Conservation (phyloP, 2,329 filamentous ascomycete genomes). For the Fonsecaea pedrosoi region DNA sequence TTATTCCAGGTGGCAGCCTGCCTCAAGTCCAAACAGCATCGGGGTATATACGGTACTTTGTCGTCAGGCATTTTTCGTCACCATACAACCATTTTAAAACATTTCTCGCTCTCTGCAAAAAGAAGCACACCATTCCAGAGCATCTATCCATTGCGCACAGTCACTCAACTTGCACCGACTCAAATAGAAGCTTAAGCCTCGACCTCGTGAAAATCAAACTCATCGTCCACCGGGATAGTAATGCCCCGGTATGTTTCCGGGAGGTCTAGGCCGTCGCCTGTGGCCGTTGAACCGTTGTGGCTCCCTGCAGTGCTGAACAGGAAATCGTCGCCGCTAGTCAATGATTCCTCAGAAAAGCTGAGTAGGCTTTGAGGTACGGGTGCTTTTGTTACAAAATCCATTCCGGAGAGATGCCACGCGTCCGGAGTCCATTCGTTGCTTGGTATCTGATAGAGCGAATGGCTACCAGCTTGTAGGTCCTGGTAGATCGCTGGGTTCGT, state of each 20-base stretch:
- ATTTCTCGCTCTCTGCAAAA: neutral
- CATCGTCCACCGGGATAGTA: constrained; percentile 45
- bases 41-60: neutral
- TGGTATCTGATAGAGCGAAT: constrained; percentile 35
- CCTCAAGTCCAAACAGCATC: constrained; percentile 1
- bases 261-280: constrained; percentile 32
- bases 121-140: neutral
- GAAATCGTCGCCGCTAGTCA: constrained; percentile 62
- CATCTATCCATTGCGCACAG: neutral
- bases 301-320: constrained; percentile 38
- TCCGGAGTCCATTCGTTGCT: constrained; percentile 49
- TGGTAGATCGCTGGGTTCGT: constrained; percentile 35
- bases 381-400: constrained; percentile 44
- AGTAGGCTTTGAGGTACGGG: constrained; percentile 60
- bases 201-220: constrained; percentile 36
- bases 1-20: neutral
- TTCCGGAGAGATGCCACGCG: constrained; percentile 49
- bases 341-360: constrained; percentile 66
- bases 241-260: constrained; percentile 44
- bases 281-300: constrained; percentile 35
- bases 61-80: neutral
- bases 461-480: constrained; percentile 42
- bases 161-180: neutral
- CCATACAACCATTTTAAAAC: neutral
- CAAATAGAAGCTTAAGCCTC: neutral